phyloP scores from a whole-genome alignment of 2,329 filamentous ascomycete species.

The Cladophialophora exuberans region DNA sequence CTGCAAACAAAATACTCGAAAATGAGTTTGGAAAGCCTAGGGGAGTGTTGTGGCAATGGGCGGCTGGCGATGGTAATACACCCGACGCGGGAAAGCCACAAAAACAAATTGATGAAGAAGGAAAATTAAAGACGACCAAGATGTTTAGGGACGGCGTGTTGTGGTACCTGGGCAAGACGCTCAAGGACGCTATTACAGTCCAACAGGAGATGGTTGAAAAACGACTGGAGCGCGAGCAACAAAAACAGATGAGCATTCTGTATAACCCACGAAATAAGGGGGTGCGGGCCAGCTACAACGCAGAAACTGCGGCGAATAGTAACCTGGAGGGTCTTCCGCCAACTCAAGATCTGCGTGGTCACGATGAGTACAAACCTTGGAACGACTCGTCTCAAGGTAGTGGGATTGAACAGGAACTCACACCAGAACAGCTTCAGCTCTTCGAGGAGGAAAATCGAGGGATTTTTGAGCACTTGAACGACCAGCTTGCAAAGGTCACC shows the following conservation, averaged over 20 bases:
- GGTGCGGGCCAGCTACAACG: conserved; percentile 15
- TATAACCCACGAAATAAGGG: conserved; percentile 62
- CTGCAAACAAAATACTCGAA: conserved; percentile 69
- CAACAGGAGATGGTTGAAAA: conserved; percentile 95
- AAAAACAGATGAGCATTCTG: conserved; percentile 84
- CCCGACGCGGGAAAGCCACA: conserved; percentile 56
- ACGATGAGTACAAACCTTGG: conserved; percentile 33
- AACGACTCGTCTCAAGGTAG: conserved; percentile 36
- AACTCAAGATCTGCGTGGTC: conserved; percentile 29
- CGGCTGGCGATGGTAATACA: conserved; percentile 52
- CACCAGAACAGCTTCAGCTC: conserved; percentile 83
- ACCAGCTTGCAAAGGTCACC: conserved; percentile 92
- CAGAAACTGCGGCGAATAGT: background rate
- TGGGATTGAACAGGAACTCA: conserved; percentile 60
- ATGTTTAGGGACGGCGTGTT: conserved; percentile 80
- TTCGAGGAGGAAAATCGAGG: conserved; percentile 93
- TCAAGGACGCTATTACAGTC: conserved; percentile 75
- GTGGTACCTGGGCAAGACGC: conserved; percentile 74
- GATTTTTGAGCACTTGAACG: conserved; percentile 91
- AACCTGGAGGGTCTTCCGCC: background rate
- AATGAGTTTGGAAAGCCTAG: conserved; percentile 67
- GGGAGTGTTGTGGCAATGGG: conserved; percentile 69
- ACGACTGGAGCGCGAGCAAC: conserved; percentile 78
- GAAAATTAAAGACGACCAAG: conserved; percentile 65
- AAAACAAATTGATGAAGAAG: conserved; percentile 75